Conservation (phyloP, 495 filamentous ascomycete species). For the Apodospora peruviana region DNA sequence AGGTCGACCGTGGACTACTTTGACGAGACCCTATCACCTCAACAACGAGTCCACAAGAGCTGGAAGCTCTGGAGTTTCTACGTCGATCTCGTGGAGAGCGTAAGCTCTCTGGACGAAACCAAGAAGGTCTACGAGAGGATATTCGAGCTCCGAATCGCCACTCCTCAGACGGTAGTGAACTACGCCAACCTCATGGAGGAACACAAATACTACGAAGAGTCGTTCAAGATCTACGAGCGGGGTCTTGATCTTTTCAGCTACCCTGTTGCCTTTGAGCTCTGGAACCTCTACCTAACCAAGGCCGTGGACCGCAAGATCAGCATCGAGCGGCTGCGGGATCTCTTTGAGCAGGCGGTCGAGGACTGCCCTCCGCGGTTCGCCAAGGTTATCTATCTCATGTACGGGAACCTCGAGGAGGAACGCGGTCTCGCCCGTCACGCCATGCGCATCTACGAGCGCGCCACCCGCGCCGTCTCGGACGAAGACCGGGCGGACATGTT, state of each 20-base stretch:
- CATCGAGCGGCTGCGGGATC: constrained; percentile 88
- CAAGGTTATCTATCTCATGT: constrained; percentile 95
- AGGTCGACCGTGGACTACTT: constrained; percentile 96
- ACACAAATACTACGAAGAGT: constrained; percentile 93
- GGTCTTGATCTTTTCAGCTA: constrained; percentile 96
- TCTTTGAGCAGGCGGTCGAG: constrained; percentile 96
- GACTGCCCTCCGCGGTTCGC: constrained; percentile 94
- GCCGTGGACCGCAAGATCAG: constrained; percentile 92
- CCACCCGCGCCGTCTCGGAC: constrained; percentile 91
- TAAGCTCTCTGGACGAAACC: constrained; percentile 86
- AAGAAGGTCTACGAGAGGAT: constrained; percentile 93
- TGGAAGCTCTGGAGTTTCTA: constrained; percentile 99
- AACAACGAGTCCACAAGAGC: constrained; percentile 96
- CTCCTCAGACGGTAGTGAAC: constrained; percentile 97
- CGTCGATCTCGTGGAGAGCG: constrained; percentile 94
- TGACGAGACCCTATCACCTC: constrained; percentile 87
- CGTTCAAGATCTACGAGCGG: constrained; percentile 95
- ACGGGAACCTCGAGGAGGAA: constrained; percentile 95
- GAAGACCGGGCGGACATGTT: constrained; percentile 97
- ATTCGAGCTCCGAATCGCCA: constrained; percentile 96
- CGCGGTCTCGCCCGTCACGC: constrained; percentile 92
- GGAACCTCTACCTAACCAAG: constrained; percentile 98
- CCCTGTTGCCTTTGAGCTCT: constrained; percentile 95
- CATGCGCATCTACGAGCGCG: constrained; percentile 98
- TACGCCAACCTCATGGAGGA: constrained; percentile 96